Base-by-base conservation (phyloP, 495 filamentous ascomycete genomes). In the Trichoderma virens region DNA sequence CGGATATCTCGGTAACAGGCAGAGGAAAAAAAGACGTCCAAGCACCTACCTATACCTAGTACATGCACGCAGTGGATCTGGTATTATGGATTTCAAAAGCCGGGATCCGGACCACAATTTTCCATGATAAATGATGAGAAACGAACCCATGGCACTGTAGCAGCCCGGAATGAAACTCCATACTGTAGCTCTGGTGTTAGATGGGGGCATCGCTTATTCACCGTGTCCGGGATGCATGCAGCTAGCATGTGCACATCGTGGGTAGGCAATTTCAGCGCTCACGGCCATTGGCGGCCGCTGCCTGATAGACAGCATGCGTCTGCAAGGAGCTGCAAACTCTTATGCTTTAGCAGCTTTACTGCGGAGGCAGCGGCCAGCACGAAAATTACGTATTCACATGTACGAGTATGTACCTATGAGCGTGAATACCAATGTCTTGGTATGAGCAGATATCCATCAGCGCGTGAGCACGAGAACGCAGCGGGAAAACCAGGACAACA, bases 151-250 rank as follows among this genome's bases (percentile, higher is more conserved):
- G 6, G 13, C 34, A 6, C 6, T 35, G 27, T 30, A 28, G 9
- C 51, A 56, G 51, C 27, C 28, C 51, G 51, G 51, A 56, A 56
- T 54, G 27, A 25, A 5, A 28, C 51, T 30, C 51, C 27, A 30
- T 30, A 56, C 9, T 5, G 3, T 28, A 3, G 25, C 6, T 9
- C 9, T 30, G 20, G 51, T 56, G 23, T 16, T 56, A 56, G 51
- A 56, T 56, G 51, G 51, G 41, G 51, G 51, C 51, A 30, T 56
- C 51, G 51, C 51, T 56, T 56, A 56, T 30, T 56, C 51, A 28
- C 25, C 7, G 0, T 30, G 51, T 56, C 51, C 23, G 51, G 51
- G 51, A 56, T 56, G 23, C 23, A 56, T 56, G 51, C 51, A 30
- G 51, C 51, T 56, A 56, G 25, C 27, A 56, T 56, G 51, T 20